Percentiles rank a stretch among this genome's conserved stretches.
phyloP scores from a whole-genome alignment of 2,329 filamentous ascomycete species.

The Trichoderma koningii region DNA sequence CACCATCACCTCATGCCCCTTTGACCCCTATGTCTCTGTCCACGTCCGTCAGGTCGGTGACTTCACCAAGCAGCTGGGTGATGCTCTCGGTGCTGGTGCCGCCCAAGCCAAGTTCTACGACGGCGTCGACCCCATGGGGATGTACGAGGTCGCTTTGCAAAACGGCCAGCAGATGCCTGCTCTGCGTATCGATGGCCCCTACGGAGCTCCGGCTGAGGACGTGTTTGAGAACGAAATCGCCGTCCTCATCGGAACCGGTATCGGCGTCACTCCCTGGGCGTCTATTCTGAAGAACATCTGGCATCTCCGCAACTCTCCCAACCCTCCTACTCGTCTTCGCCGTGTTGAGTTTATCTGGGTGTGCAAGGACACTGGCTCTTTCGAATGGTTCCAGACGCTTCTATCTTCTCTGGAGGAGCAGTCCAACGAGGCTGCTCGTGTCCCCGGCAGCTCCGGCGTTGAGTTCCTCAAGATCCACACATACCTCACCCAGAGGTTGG shows the following conservation, averaged over 20 bases:
- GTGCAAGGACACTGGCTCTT: conserved; percentile 91
- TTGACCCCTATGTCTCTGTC: conserved; percentile 90
- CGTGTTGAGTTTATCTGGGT: conserved; percentile 99
- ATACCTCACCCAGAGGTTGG: conserved; percentile 91
- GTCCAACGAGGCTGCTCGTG: conserved; percentile 67
- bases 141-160: conserved; percentile 96
- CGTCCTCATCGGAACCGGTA: conserved; percentile 82
- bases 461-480: conserved; percentile 98
- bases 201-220: conserved; percentile 94
- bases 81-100: conserved; percentile 87
- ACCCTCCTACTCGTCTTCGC: conserved; percentile 84
- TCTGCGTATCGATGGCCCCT: conserved; percentile 90
- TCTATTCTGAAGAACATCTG: conserved; percentile 95
- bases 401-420: conserved; percentile 89
- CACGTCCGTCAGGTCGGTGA: conserved; percentile 97
- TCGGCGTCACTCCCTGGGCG: conserved; percentile 85
- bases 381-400: conserved; percentile 98
- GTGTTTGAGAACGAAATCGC: conserved; percentile 93
- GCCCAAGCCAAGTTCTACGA: conserved; percentile 90
- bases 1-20: conserved; percentile 97
- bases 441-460: conserved; percentile 65
- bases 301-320: conserved; percentile 87
- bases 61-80: conserved; percentile 90
- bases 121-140: conserved; percentile 85
- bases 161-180: conserved; percentile 91